These are phyloP conservation scores for Dictyostelium gargantuum DNA, from an alignment of 208 protist species.

Conservation along the genomic window DNA sequence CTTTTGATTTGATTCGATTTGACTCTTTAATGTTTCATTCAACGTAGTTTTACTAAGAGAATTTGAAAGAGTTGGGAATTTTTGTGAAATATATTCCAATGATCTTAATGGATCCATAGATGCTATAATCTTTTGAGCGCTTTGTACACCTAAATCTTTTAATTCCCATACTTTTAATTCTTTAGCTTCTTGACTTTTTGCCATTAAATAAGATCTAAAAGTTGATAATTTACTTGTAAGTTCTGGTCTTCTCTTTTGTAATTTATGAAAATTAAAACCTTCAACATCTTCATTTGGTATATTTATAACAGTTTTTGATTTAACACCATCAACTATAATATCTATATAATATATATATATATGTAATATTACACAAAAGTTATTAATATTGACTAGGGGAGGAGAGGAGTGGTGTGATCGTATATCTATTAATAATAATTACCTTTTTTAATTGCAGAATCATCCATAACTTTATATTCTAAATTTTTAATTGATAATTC, in stretches of 20 bases:
- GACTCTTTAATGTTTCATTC: neutral
- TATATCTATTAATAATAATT: neutral
- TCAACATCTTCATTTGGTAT: constrained; percentile 53
- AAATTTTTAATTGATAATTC: constrained; percentile 95
- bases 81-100: constrained; percentile 87
- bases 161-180: constrained; percentile 83
- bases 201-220: constrained; percentile 69
- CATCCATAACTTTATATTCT: constrained; percentile 97
- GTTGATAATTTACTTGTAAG: constrained; percentile 59
- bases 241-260: constrained; percentile 72
- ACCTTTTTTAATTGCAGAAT: constrained; percentile 72
- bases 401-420: no score
- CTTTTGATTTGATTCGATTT: constrained; percentile 45
- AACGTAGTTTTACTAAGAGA: constrained; percentile 80
- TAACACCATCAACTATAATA: neutral
- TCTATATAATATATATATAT: no score
- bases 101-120: constrained; percentile 82
- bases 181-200: constrained; percentile 38
- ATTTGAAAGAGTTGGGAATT: constrained; percentile 89
- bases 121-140: constrained; percentile 72
- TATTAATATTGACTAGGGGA: no score
- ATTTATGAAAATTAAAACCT: constrained; percentile 71
- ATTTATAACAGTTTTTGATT: neutral
- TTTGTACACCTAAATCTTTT: constrained; percentile 80
- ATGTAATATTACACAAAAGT: no score